These are phyloP conservation scores for Candida caryicola DNA, from an alignment of 805 yeast species.

Conservation along the genomic window DNA sequence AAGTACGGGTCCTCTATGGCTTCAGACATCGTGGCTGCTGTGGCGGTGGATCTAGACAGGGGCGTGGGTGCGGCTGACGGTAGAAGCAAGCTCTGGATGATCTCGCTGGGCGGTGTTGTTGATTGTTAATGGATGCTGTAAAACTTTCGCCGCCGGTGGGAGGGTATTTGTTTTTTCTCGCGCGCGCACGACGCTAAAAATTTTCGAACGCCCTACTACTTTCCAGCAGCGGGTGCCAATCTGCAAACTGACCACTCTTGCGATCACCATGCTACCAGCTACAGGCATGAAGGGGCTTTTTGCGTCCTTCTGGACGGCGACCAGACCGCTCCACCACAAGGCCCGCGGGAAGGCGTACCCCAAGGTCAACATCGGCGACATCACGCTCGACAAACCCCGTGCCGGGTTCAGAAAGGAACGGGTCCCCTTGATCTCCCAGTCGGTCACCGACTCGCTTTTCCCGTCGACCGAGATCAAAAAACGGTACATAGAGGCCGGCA, in stretches of 20 bases:
- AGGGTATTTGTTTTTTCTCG: background rate
- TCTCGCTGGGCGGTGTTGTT: no score
- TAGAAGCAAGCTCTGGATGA: no score
- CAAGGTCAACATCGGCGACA: conserved; percentile 37
- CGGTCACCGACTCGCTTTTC: conserved; percentile 40
- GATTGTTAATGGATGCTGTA: background rate
- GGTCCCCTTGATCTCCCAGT: conserved; percentile 37
- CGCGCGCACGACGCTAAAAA: background rate
- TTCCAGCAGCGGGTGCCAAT: no score
- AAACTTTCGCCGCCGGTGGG: background rate
- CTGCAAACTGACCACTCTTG: no score
- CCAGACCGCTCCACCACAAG: conserved; percentile 30
- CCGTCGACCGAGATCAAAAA: conserved; percentile 35
- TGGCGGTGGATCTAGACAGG: no score
- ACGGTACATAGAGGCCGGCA: conserved; percentile 34
- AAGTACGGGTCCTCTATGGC: conserved; percentile 59
- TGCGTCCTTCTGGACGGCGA: background rate
- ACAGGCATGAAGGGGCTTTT: background rate
- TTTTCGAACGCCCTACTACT: background rate
- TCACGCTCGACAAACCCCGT: conserved; percentile 35
- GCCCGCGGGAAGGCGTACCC: conserved; percentile 35
- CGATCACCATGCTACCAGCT: no score
- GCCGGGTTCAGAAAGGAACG: conserved; percentile 39
- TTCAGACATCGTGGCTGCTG: background rate
- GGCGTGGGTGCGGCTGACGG: no score